Conservation (phyloP, 345 rosid genomes). For the Erucastrum elatum region DNA sequence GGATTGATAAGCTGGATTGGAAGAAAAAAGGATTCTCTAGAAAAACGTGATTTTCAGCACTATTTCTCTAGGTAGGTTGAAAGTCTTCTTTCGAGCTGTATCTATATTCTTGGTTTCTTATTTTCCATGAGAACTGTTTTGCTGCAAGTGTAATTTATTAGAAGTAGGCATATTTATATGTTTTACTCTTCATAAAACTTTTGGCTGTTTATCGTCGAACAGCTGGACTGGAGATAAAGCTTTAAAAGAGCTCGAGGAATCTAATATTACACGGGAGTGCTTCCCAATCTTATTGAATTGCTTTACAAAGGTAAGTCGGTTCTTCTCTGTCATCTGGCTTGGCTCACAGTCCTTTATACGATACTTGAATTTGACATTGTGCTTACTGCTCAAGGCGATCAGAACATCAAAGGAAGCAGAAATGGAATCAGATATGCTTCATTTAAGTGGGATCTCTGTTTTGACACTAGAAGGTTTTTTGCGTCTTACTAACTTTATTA, state of each 20-base stretch:
- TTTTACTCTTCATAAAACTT: not conserved
- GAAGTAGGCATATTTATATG: not conserved
- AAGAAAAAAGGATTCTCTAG: constrained; percentile 54
- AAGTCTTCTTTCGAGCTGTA: constrained; percentile 11
- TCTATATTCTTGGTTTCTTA: constrained; percentile 8
- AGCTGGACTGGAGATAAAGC: constrained; percentile 97
- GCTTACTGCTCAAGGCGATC: constrained; percentile 63
- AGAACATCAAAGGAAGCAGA: constrained; percentile 65
- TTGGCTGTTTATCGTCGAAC: constrained; percentile 11
- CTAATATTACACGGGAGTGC: constrained; percentile 78
- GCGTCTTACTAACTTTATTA: constrained; percentile 20
- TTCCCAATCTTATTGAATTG: constrained; percentile 84
- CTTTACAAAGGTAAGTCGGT: constrained; percentile 63
- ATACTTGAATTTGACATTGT: constrained; percentile 17
- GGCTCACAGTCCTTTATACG: constrained; percentile 2
- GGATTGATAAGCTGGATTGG: constrained; percentile 79
- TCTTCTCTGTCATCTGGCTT: constrained; percentile 14
- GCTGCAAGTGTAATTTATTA: not conserved
- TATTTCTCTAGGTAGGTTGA: constrained; percentile 65
- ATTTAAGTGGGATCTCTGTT: constrained; percentile 85
- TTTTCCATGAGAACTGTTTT: constrained; percentile 6
- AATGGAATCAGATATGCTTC: constrained; percentile 61
- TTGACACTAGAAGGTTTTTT: constrained; percentile 71
- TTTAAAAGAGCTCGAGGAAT: constrained; percentile 79
- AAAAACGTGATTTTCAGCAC: constrained; percentile 79